Evolutionary conservation across 1,284 basidiomycete genomes (phyloP).

Genomic region (Ganoderma resinaceum): DNA sequence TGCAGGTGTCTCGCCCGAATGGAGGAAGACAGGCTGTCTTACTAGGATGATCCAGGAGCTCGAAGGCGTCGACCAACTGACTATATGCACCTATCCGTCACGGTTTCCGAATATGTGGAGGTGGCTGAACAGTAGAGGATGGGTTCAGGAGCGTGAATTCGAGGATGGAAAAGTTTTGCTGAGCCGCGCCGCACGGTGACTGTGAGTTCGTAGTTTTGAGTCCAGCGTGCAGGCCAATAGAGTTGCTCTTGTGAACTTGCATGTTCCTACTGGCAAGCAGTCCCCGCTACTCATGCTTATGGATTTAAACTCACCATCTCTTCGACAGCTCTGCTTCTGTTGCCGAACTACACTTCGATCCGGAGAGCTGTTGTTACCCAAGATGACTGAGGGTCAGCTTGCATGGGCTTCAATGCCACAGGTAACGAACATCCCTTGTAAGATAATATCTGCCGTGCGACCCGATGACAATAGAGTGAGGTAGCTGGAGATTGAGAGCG

Average conservation of each 20-base stretch:
- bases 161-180: slow-evolving; percentile 35
- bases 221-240: not conserved
- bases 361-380: not conserved
- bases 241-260: not conserved
- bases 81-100: slow-evolving; percentile 37
- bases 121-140: slow-evolving; percentile 36
- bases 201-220: not conserved
- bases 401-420: not conserved
- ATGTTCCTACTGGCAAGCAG: not conserved
- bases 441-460: too few species aligned
- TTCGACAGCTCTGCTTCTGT: not conserved
- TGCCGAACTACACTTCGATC: too few species aligned
- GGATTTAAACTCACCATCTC: not conserved
- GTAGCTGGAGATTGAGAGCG: not conserved
- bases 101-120: slow-evolving; percentile 38
- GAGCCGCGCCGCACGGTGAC: slow-evolving; percentile 14
- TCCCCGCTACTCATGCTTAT: not conserved
- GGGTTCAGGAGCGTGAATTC: slow-evolving; percentile 29
- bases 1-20: slow-evolving; percentile 35
- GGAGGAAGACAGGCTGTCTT: slow-evolving; percentile 34
- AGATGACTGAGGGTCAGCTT: not conserved
- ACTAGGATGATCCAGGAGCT: slow-evolving; percentile 33
- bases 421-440: not conserved
- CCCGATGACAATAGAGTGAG: not conserved
- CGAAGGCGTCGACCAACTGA: slow-evolving; percentile 15